phyloP scores from a whole-genome alignment of 371 early-diverging fungal genomes.

The Capillidium rhysosporum region DNA sequence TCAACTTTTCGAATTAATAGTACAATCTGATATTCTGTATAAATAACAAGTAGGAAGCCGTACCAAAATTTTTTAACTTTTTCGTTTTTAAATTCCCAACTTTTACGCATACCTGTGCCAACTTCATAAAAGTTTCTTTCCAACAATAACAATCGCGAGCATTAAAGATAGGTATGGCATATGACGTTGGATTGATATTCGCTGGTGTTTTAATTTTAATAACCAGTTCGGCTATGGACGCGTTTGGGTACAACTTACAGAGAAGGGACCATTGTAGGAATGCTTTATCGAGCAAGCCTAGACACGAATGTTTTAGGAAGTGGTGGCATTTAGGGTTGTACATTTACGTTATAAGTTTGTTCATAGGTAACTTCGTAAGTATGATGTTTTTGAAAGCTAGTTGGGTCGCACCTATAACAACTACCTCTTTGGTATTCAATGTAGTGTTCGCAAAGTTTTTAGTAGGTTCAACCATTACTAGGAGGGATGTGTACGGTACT shows the following conservation, averaged over 20 bases:
- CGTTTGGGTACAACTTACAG: constrained; percentile 39
- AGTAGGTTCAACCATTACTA: constrained; percentile 38
- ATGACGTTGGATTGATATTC: too few relatives aligned
- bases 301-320: constrained; percentile 38
- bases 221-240: constrained; percentile 19
- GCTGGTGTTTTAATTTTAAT: too few relatives aligned
- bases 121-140: too few relatives aligned
- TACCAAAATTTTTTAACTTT: too few relatives aligned
- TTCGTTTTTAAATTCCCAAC: too few relatives aligned
- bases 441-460: constrained; percentile 45
- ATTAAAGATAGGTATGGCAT: too few relatives aligned
- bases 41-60: too few relatives aligned
- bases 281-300: constrained; percentile 18
- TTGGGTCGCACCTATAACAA: constrained; percentile 48
- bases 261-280: constrained; percentile 45
- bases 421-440: constrained; percentile 44
- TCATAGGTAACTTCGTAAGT: constrained; percentile 40
- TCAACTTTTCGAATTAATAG: too few relatives aligned
- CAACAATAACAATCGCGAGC: too few relatives aligned
- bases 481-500: constrained; percentile 42
- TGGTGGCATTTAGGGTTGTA: constrained; percentile 46
- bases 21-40: too few relatives aligned
- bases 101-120: too few relatives aligned
- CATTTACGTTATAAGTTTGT: constrained; percentile 35
- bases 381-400: constrained; percentile 37